These are phyloP conservation scores for Lactifluus hygrophoroides DNA, from an alignment of 768 basidiomycete species.

Conservation along the genomic window DNA sequence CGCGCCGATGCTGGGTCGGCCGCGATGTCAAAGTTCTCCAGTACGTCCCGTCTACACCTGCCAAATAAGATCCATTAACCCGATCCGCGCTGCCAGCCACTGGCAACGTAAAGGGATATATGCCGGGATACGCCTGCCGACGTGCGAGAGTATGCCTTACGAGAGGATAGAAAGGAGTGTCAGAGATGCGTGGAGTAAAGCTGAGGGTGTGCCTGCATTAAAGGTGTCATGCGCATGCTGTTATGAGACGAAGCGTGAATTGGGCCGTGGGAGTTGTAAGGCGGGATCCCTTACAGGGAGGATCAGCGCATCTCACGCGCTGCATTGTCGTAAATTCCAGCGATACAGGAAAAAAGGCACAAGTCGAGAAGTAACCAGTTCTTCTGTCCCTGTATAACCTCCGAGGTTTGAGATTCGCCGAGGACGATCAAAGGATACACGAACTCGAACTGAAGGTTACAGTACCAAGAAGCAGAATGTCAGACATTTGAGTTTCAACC, in stretches of 20 bases:
- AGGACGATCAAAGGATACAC: slow-evolving; percentile 21
- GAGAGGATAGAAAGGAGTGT: background rate
- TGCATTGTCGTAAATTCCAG: slow-evolving; percentile 21
- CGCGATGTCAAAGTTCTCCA: slow-evolving; percentile 18
- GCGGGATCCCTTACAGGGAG: slow-evolving; percentile 11
- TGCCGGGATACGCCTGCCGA: background rate
- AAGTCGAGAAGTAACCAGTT: slow-evolving; percentile 18
- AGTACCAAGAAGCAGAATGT: slow-evolving; percentile 7
- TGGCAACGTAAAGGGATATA: background rate
- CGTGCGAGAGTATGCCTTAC: slow-evolving; percentile 8
- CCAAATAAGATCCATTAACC: slow-evolving; percentile 12
- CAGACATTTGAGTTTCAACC: background rate
- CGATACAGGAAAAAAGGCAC: slow-evolving; percentile 23
- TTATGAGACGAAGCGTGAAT: slow-evolving; percentile 6
- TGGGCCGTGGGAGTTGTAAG: slow-evolving; percentile 17
- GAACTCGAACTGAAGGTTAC: slow-evolving; percentile 25
- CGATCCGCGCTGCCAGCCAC: slow-evolving; percentile 20
- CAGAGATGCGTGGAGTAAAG: slow-evolving; percentile 9
- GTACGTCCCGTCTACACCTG: slow-evolving; percentile 12
- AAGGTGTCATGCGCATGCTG: slow-evolving; percentile 19
- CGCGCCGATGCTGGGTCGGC: slow-evolving; percentile 20
- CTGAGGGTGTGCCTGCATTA: background rate
- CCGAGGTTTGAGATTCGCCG: slow-evolving; percentile 20
- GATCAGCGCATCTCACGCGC: slow-evolving; percentile 20
- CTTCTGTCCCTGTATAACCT: slow-evolving; percentile 16